A percentile compares a stretch with the other conserved stretches of the same genome.
phyloP scores from a whole-genome alignment of 1,284 basidiomycete genomes.

The Sporisorium scitamineum region DNA sequence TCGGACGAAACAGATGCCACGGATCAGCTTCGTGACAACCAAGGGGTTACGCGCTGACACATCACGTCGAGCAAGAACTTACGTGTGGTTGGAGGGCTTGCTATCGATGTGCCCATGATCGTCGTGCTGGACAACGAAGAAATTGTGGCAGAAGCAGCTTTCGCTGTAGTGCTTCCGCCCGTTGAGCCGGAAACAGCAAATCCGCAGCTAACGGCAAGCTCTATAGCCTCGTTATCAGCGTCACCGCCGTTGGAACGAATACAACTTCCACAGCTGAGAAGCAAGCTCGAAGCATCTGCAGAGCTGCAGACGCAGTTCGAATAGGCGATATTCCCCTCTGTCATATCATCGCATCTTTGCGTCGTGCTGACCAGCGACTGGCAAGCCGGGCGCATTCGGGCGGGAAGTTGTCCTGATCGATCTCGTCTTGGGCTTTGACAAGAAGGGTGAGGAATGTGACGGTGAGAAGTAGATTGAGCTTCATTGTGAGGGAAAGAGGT shows the following conservation, averaged over 20 bases:
- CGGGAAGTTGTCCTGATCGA: slow-evolving; percentile 4
- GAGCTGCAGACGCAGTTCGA: slow-evolving; percentile 6
- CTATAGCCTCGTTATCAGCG: slow-evolving; percentile 4
- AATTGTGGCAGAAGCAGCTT: too few species aligned
- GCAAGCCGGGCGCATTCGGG: background rate
- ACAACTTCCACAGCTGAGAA: background rate
- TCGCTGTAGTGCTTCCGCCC: background rate
- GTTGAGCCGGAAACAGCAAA: slow-evolving; percentile 4
- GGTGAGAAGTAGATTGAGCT: background rate
- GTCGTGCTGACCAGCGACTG: background rate
- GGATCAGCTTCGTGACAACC: too few species aligned
- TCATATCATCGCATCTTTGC: slow-evolving; percentile 10
- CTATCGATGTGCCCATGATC: background rate
- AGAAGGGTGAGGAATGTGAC: background rate
- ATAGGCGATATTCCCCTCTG: slow-evolving; percentile 3
- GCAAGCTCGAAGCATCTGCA: slow-evolving; percentile 1
- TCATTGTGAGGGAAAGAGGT: too few species aligned
- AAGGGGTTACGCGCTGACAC: too few species aligned
- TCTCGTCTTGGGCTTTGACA: slow-evolving; percentile 5
- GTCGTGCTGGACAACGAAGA: background rate
- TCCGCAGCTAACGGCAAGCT: slow-evolving; percentile 1
- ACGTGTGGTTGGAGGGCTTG: background rate
- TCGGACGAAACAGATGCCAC: too few species aligned
- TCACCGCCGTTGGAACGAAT: slow-evolving; percentile 4
- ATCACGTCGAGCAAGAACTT: background rate